Conservation (phyloP, 75 land plant species). For the Larix kaempferi region DNA sequence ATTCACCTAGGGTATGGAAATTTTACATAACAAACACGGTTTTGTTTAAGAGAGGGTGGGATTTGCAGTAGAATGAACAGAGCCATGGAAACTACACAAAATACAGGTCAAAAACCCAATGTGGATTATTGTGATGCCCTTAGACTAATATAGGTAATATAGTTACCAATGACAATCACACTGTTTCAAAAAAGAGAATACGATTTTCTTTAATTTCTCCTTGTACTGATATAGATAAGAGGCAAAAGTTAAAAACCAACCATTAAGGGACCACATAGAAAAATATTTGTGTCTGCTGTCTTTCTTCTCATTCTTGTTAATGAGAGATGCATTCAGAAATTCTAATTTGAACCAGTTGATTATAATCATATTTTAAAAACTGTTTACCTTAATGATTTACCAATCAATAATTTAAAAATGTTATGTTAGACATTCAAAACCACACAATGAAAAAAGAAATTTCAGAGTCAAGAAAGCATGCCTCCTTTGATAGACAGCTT, state of each 20-base stretch:
- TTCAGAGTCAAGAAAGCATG: background rate
- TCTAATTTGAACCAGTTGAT: background rate
- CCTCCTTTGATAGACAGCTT: constrained; percentile 55
- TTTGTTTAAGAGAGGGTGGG: background rate
- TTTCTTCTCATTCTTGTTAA: background rate
- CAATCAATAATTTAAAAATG: background rate
- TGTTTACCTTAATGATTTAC: background rate
- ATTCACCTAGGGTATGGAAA: background rate
- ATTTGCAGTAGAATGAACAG: background rate
- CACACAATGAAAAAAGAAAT: too few species aligned
- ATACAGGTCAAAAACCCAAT: background rate
- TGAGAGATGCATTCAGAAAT: background rate
- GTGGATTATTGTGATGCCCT: background rate
- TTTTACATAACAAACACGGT: background rate
- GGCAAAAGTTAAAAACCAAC: background rate
- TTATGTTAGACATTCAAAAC: too few species aligned
- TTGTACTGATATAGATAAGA: background rate
- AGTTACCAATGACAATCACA: too few species aligned
- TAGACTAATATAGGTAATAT: background rate
- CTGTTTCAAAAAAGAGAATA: background rate
- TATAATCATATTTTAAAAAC: background rate
- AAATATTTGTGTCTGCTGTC: background rate
- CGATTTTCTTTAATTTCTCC: background rate
- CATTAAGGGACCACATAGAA: background rate
- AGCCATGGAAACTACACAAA: background rate